Conservation (phyloP, 495 filamentous ascomycete species). For the Podospora conica region DNA sequence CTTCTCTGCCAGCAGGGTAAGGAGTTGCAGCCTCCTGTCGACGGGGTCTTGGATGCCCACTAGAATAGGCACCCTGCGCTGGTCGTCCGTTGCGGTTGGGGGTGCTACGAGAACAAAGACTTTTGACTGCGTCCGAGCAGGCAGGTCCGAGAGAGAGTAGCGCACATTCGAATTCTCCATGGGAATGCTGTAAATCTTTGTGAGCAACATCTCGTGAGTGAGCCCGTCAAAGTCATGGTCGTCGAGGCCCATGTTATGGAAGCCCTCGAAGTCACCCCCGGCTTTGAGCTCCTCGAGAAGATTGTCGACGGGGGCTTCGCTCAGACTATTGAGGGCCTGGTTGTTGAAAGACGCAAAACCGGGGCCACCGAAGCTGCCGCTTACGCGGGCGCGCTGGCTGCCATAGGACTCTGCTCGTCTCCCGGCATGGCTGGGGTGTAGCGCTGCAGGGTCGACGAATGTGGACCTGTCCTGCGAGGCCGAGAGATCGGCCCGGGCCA, state of each 20-base stretch:
- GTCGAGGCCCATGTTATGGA: conserved; percentile 63
- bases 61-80: conserved; percentile 47
- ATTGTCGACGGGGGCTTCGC: conserved; percentile 64
- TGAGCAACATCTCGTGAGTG: conserved; percentile 65
- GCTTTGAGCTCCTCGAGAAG: conserved; percentile 62
- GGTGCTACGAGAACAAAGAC: conserved; percentile 61
- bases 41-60: conserved; percentile 64
- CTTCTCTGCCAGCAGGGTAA: conserved; percentile 51
- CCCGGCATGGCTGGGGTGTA: conserved; percentile 41
- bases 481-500: conserved; percentile 85
- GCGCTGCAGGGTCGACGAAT: conserved; percentile 60
- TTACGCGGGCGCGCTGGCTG: conserved; percentile 55
- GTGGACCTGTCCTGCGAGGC: conserved; percentile 65
- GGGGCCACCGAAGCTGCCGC: conserved; percentile 43
- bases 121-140: conserved; percentile 46
- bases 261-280: conserved; percentile 57
- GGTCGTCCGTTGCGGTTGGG: conserved; percentile 45
- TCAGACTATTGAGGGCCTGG: conserved; percentile 43
- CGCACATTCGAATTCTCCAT: conserved; percentile 56
- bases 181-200: conserved; percentile 64
- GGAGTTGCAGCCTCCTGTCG: conserved; percentile 59
- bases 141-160: conserved; percentile 44
- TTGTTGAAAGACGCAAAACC: conserved; percentile 35
- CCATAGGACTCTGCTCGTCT: conserved; percentile 67
- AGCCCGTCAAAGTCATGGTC: conserved; percentile 63